Conservation (phyloP, 352 stramenopile species). For the Pseudoperonospora humuli region DNA sequence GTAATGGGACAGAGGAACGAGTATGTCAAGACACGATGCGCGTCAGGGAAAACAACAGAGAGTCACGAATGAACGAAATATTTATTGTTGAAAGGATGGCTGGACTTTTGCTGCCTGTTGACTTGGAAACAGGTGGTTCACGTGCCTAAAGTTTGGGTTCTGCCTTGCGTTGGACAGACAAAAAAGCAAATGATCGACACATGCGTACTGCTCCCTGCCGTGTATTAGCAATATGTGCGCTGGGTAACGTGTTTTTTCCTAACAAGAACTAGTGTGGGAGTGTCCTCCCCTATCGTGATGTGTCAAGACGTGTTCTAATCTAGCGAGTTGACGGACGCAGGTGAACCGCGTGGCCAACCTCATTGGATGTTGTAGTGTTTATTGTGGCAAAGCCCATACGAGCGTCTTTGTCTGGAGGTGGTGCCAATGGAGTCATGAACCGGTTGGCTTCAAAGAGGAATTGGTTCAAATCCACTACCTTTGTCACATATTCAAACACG, state of each 20-base stretch:
- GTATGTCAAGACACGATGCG: constrained; percentile 6
- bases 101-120: constrained; percentile 4
- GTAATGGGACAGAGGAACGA: constrained; percentile 13
- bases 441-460: constrained; percentile 65
- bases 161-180: constrained; percentile 6
- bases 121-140: neutral
- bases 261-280: constrained; percentile 22
- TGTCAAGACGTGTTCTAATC: constrained; percentile 21
- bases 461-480: constrained; percentile 60
- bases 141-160: constrained; percentile 1
- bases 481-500: constrained; percentile 43
- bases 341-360: constrained; percentile 15
- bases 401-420: constrained; percentile 1
- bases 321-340: constrained; percentile 16
- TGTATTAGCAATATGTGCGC: constrained; percentile 9
- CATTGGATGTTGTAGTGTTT: constrained; percentile 13
- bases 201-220: constrained; percentile 5
- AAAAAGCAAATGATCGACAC: constrained; percentile 15
- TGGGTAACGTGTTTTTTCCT: constrained; percentile 7
- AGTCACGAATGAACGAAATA: constrained; percentile 4
- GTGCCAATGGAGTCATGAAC: constrained; percentile 32
- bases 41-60: constrained; percentile 3
- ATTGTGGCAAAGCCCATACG: constrained; percentile 6
- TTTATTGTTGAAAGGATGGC: constrained; percentile 21
- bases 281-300: constrained; percentile 8